Evolutionary conservation across 257 asterid genomes (phyloP).

Genomic region (Solanum lignicaule): DNA sequence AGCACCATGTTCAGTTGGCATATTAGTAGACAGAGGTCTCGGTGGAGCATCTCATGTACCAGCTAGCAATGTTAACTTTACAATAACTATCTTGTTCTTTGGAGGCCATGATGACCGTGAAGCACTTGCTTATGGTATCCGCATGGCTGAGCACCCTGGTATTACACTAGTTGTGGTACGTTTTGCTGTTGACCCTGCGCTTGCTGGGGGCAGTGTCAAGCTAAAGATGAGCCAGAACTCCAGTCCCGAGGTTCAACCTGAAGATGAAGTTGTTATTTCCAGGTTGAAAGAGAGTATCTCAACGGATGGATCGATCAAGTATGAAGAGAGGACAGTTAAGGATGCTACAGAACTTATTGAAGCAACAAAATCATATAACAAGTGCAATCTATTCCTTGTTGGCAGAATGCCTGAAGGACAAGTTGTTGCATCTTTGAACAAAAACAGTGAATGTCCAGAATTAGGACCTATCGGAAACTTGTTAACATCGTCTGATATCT

Average conservation of each 20-base stretch:
- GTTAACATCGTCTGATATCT: constrained; percentile 34
- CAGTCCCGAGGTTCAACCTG: constrained; percentile 5
- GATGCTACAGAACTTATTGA: constrained; percentile 16
- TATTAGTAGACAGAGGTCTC: constrained; percentile 55
- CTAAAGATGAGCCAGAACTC: constrained; percentile 12
- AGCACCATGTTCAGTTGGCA: constrained; percentile 63
- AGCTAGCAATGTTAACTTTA: constrained; percentile 43
- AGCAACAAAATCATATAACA: constrained; percentile 16
- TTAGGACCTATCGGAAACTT: constrained; percentile 54
- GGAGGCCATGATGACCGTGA: constrained; percentile 67
- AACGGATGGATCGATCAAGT: constrained; percentile 28
- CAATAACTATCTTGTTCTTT: constrained; percentile 37
- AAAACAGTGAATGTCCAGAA: constrained; percentile 45
- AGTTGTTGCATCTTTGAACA: constrained; percentile 22
- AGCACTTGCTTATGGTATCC: constrained; percentile 49
- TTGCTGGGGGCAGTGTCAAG: constrained; percentile 12
- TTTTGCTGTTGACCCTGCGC: constrained; percentile 17
- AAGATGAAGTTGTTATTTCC: constrained; percentile 26
- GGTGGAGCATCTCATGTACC: constrained; percentile 57
- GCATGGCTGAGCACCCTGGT: constrained; percentile 71
- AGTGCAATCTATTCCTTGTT: constrained; percentile 38
- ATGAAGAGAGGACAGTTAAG: constrained; percentile 31
- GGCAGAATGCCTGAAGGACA: constrained; percentile 59
- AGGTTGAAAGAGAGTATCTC: constrained; percentile 25
- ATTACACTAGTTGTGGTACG: constrained; percentile 30